Conservation (phyloP, 495 filamentous ascomycete genomes). For the Recurvomyces mirabilis region DNA sequence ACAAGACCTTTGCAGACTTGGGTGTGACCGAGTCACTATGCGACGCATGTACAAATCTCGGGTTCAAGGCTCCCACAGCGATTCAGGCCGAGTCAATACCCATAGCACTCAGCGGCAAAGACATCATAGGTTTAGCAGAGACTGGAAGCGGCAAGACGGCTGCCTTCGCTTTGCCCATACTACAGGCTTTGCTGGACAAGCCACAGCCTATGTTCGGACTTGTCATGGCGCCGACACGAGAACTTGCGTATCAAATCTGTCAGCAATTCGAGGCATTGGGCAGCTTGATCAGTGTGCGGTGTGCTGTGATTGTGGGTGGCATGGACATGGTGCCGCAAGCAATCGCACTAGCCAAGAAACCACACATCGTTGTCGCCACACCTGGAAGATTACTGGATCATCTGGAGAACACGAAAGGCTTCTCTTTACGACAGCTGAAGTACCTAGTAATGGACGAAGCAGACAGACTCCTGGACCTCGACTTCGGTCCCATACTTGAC, state of each 20-base stretch:
- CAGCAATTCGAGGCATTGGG: constrained; percentile 76
- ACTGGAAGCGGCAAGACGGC: constrained; percentile 92
- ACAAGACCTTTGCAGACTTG: constrained; percentile 67
- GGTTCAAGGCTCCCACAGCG: constrained; percentile 61
- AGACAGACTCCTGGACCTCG: constrained; percentile 81
- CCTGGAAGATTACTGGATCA: constrained; percentile 87
- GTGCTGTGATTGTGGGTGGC: constrained; percentile 73
- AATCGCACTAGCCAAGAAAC: constrained; percentile 82
- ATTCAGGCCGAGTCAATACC: constrained; percentile 44
- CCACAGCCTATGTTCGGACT: constrained; percentile 68
- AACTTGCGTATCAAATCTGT: constrained; percentile 83
- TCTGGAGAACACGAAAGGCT: constrained; percentile 93
- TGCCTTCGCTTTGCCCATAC: constrained; percentile 79
- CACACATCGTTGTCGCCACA: constrained; percentile 79
- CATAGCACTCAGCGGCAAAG: constrained; percentile 64
- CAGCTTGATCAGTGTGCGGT: constrained; percentile 66
- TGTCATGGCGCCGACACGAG: constrained; percentile 80
- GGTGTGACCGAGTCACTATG: constrained; percentile 80
- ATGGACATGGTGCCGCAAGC: constrained; percentile 90
- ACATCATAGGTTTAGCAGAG: constrained; percentile 87
- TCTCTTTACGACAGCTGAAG: constrained; percentile 64
- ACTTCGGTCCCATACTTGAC: constrained; percentile 85
- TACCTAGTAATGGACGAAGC: constrained; percentile 95
- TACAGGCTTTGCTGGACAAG: constrained; percentile 63
- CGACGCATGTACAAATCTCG: constrained; percentile 69